phyloP scores from a whole-genome alignment of 352 stramenopile species.

The Pythium utonaiense region DNA sequence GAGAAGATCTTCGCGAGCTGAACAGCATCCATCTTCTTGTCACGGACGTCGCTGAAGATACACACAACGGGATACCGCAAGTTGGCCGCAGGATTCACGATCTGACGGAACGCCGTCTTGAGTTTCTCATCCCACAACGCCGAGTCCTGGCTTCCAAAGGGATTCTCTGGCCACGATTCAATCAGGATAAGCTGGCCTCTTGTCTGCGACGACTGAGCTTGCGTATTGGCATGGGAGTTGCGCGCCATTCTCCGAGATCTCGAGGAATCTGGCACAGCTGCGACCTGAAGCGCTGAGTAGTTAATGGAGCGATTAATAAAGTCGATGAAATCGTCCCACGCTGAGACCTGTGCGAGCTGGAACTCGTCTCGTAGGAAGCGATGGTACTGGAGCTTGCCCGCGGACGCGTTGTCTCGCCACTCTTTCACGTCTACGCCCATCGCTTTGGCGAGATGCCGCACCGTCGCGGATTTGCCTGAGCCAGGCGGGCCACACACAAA shows the following conservation, averaged over 20 bases:
- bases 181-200: slow-evolving; percentile 59
- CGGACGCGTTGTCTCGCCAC: slow-evolving; percentile 68
- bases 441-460: slow-evolving; percentile 49
- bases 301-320: slow-evolving; percentile 71
- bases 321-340: slow-evolving; percentile 70
- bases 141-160: slow-evolving; percentile 33
- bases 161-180: slow-evolving; percentile 65
- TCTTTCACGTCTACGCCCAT: slow-evolving; percentile 54
- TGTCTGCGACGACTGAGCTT: background rate
- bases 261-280: background rate
- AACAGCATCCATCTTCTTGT: slow-evolving; percentile 65
- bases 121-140: slow-evolving; percentile 49
- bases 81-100: slow-evolving; percentile 38
- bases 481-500: slow-evolving; percentile 81
- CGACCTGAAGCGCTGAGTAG: slow-evolving; percentile 52
- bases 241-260: slow-evolving; percentile 12
- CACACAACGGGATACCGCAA: slow-evolving; percentile 62
- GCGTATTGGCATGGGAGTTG: background rate
- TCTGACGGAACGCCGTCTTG: slow-evolving; percentile 42
- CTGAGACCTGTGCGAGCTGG: slow-evolving; percentile 40
- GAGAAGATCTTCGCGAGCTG: slow-evolving; percentile 68
- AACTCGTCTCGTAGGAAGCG: slow-evolving; percentile 50
- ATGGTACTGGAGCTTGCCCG: slow-evolving; percentile 51
- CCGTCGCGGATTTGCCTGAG: slow-evolving; percentile 76
- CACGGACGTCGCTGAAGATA: slow-evolving; percentile 79